Evolutionary conservation across 176 grass and related monocot species (phyloP).

Genomic region (Triticum aestivum): IWGSC_CS_RefSeq_v2.1 NC_057810.1:607509187-607509686

Average conservation of each 20-base stretch:
- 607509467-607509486: conserved; percentile 43
- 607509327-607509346: conserved; percentile 16
- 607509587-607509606: conserved; percentile 60
- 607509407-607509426: conserved; percentile 80
- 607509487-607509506: conserved; percentile 47
- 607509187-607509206: conserved; percentile 89
- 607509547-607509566: conserved; percentile 55
- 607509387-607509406: conserved; percentile 64
- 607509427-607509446: conserved; percentile 49
- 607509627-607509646: conserved; percentile 84
- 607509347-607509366: conserved; percentile 42
- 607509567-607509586: conserved; percentile 74
- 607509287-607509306: conserved; percentile 38
- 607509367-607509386: conserved; percentile 83
- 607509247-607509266: conserved; percentile 47
- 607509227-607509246: conserved; percentile 73
- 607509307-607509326: conserved; percentile 52
- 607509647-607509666: conserved; percentile 68
- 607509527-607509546: conserved; percentile 78
- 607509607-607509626: conserved; percentile 92
- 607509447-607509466: conserved; percentile 45
- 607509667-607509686: conserved; percentile 79
- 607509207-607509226: conserved; percentile 74
- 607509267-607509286: conserved; percentile 28
- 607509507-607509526: conserved; percentile 40